A percentile compares a stretch with the other conserved stretches of the same genome.
These are phyloP conservation scores for Zoysia pacifica DNA, from an alignment of 176 grass and related monocot genomes.

Conservation along the genomic window DNA sequence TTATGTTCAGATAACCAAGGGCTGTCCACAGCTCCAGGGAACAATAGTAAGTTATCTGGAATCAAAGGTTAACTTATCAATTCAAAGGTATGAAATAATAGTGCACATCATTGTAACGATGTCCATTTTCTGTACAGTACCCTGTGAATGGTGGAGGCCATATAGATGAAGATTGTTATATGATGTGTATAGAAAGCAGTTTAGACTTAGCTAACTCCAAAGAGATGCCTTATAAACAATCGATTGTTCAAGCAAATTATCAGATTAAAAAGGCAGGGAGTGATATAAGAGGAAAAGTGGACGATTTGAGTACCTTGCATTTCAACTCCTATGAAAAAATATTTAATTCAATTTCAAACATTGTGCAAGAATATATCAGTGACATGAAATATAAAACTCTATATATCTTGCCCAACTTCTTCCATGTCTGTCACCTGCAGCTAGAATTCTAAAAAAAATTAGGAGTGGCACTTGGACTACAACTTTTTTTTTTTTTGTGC, in stretches of 20 bases:
- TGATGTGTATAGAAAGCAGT: not conserved
- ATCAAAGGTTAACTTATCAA: slow-evolving; percentile 12
- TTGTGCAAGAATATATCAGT: slow-evolving; percentile 23
- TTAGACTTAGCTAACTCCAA: slow-evolving; percentile 22
- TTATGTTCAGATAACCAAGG: not conserved
- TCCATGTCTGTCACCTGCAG: slow-evolving; percentile 40
- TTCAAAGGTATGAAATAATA: not conserved
- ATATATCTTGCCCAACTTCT: slow-evolving; percentile 34
- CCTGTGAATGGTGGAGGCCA: not conserved
- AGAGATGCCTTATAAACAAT: slow-evolving; percentile 1
- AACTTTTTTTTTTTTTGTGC: slow-evolving; percentile 5
- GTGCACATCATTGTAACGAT: slow-evolving; percentile 4
- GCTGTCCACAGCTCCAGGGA: not conserved
- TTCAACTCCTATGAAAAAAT: slow-evolving; percentile 29
- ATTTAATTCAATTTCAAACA: slow-evolving; percentile 36
- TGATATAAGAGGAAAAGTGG: slow-evolving; percentile 7
- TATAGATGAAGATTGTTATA: not conserved
- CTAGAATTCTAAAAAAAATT: slow-evolving; percentile 37
- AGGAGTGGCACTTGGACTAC: slow-evolving; percentile 41
- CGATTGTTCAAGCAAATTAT: not conserved
- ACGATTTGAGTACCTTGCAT: slow-evolving; percentile 17
- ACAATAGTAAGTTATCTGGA: slow-evolving; percentile 9
- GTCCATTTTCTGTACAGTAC: not conserved
- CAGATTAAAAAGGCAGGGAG: not conserved
- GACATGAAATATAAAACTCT: slow-evolving; percentile 40